phyloP scores from a whole-genome alignment of 768 basidiomycete species.

The Sarcomyxa edulis region DNA sequence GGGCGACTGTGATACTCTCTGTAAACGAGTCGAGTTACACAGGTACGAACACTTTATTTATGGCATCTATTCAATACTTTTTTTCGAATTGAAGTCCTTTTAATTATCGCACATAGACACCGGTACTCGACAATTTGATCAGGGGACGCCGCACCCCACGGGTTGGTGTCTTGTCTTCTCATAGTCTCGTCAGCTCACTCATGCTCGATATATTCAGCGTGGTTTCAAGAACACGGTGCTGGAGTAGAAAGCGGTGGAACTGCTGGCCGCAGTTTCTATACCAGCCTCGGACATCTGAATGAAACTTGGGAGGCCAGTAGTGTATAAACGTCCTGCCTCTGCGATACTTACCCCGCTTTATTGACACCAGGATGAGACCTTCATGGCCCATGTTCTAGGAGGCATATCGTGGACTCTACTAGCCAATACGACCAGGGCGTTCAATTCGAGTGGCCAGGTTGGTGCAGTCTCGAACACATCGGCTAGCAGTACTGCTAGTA shows the following conservation, averaged over 20 bases:
- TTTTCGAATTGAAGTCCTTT: neutral
- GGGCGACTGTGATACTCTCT: constrained; percentile 56
- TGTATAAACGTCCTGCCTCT: no score
- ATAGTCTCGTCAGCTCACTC: neutral
- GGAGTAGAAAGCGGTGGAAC: constrained; percentile 45
- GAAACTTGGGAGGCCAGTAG: constrained; percentile 68
- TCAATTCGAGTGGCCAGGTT: constrained; percentile 54
- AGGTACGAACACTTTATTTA: constrained; percentile 34
- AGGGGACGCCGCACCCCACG: constrained; percentile 75
- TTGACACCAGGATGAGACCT: constrained; percentile 50
- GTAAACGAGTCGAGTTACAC: constrained; percentile 63
- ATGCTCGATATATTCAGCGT: constrained; percentile 41
- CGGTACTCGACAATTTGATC: constrained; percentile 46
- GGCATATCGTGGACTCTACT: constrained; percentile 73
- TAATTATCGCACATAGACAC: constrained; percentile 25
- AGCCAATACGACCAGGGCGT: constrained; percentile 66
- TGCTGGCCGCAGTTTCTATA: constrained; percentile 81
- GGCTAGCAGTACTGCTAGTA: constrained; percentile 14
- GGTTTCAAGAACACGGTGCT: constrained; percentile 76
- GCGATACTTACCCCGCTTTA: neutral
- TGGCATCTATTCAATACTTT: neutral
- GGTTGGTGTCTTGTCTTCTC: constrained; percentile 33
- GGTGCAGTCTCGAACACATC: constrained; percentile 32
- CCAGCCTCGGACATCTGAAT: constrained; percentile 72
- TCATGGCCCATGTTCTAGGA: constrained; percentile 67